Evolutionary conservation across 2,329 filamentous ascomycete species (phyloP), one percentile per base, ranked within the genome.

Genomic region (Ophiostoma quercus): DNA sequence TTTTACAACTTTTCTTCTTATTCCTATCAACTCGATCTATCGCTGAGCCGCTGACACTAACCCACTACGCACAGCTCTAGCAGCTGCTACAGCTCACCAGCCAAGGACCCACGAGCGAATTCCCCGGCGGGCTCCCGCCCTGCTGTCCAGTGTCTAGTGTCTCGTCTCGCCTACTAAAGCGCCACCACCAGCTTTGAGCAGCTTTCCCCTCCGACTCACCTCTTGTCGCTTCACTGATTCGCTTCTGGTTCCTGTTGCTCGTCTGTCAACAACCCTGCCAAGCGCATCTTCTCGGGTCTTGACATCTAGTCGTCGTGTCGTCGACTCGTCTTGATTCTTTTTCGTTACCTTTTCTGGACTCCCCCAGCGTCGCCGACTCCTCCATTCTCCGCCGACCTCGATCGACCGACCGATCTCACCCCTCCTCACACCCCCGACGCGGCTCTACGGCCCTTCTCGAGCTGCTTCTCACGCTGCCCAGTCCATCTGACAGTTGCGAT

Each of bases 51-150:
- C 19, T n/a, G 6, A 65, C 3, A 22, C 32, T n/a, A 39, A 65
- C 62, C 62, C 62, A 22, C 62, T 65, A 39, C 16, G 16, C 19
- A 65, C 62, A 65, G 62, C 62, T 65, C 62, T 3, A 65, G 34
- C 34, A 63, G 62, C 60, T 37, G 29, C 34, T 22, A 39, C 62
- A 65, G 25, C 25, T 29, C 32, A n/a, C 14, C 60, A 37, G 16
- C 37, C 37, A 34, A 34, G 16, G 60, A 63, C 60, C 60, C 60
- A 63, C 60, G 62, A 65, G 7, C 39, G 34, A 65, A 65, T 12
- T 65, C n/a, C 62, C 62, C 62, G 62, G 62, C 62, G 32, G 32
- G 19, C 34, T 32, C 60, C 60, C 29, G 29, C 60, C 25, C 25
- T 29, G 25, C 25, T 29, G 25, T 29, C 25, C 2, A 29, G 25